Evolutionary conservation across 331 rosid genomes (phyloP), one percentile per base, ranked within the genome.

Genomic region (Quercus lobata): DNA sequence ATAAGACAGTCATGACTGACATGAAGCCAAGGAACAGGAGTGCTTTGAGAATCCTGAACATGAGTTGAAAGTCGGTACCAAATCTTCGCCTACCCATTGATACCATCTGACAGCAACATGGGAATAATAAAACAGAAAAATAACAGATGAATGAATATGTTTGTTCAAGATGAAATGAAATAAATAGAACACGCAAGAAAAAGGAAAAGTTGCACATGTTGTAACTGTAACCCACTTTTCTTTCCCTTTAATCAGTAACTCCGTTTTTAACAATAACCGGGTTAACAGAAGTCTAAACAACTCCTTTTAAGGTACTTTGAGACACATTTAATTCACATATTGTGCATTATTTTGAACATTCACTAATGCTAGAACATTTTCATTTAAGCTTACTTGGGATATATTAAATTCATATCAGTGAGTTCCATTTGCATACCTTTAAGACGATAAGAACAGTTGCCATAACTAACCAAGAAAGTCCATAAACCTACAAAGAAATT

Each of bases 41-140:
- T 12, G 92, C 97, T 87, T 91, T 95, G 72, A 95, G 94, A 84
- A 95, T 90, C 73, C 98, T 91, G 83, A 95, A 90, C 96, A 91
- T 90, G 71, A 95, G 98, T 90, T 91, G 98, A 81, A 95, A 90
- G 86, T 95, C 93, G 0, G 98, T 91, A 66, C 94, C 93, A 54
- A 91, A 95, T 86, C 88, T 88, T 76, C 96, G 93, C 76, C 98
- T 91, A 44, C 96, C 98, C 98, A 93, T 93, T 32, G 97, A 91
- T 72, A 91, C 94, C 94, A 95, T 82, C 99, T 95, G 92, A 69
- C 14, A 62, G 53, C 79, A 86, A 69, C 25, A 76, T 22, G 63
- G 16, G 71, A 75, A 75, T 78, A 79, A 76, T 63, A 41, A 57
- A 78, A 72, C 54, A 80, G 81, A 49, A 57, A 72, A 25, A 79